phyloP scores from a whole-genome alignment of 768 basidiomycete species.

The Calocybe gangraenosa region DNA sequence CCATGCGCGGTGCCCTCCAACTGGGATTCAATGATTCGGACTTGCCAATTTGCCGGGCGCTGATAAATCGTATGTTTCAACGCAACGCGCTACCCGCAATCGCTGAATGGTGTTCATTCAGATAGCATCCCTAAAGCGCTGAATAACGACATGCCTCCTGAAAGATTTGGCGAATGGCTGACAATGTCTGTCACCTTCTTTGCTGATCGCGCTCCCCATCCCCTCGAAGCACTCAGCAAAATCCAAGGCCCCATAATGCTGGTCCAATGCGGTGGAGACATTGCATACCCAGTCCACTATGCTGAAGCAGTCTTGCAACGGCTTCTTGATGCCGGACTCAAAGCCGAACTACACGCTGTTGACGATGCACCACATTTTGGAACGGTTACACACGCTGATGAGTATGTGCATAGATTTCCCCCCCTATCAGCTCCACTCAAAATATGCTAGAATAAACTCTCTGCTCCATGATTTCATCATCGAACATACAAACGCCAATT shows the following conservation, averaged over 20 bases:
- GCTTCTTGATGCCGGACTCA: constrained; percentile 23
- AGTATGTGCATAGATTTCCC: constrained; percentile 15
- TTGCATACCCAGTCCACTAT: constrained; percentile 29
- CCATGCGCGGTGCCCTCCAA: constrained; percentile 14
- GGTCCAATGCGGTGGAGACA: constrained; percentile 29
- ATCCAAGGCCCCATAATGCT: constrained; percentile 28
- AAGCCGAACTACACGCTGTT: constrained; percentile 22
- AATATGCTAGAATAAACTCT: constrained; percentile 22
- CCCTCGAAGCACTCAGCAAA: constrained; percentile 18
- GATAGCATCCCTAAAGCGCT: constrained; percentile 19
- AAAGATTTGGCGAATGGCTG: constrained; percentile 26
- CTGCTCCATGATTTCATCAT: constrained; percentile 27
- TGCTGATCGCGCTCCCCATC: constrained; percentile 20
- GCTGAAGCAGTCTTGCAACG: constrained; percentile 21
- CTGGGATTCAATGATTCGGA: constrained; percentile 27
- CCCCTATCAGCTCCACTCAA: no score
- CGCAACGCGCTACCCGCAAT: no score
- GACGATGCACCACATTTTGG: constrained; percentile 34
- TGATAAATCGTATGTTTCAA: no score
- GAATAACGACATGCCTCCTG: constrained; percentile 19
- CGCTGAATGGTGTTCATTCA: not conserved
- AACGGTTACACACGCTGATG: constrained; percentile 26
- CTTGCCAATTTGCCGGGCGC: constrained; percentile 21
- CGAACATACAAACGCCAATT: constrained; percentile 13
- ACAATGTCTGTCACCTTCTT: constrained; percentile 30